These are phyloP conservation scores for Exutisphaerella laricina DNA, from an alignment of 2,329 filamentous ascomycete genomes.

Conservation along the genomic window DNA sequence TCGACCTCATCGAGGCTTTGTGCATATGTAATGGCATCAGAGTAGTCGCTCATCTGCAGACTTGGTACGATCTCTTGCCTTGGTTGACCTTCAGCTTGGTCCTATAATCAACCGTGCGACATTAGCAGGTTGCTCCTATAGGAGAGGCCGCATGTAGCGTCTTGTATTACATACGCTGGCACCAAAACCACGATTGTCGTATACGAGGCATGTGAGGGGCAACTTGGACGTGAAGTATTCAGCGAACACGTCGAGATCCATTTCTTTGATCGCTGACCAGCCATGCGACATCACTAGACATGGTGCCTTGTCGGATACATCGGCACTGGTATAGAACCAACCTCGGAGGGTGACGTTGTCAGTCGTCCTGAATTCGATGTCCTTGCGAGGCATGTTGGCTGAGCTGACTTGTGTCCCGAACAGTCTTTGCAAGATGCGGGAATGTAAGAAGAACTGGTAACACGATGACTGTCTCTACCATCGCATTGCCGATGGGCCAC, in stretches of 20 bases:
- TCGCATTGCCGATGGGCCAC: too few species aligned
- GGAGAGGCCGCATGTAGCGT: too few species aligned
- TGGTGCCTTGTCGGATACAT: constrained; percentile 8
- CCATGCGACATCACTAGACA: constrained; percentile 20
- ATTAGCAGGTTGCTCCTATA: too few species aligned
- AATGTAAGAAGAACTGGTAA: not conserved
- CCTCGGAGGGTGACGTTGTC: constrained; percentile 17
- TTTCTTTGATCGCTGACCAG: constrained; percentile 17
- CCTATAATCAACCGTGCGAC: too few species aligned
- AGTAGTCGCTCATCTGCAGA: constrained; percentile 34
- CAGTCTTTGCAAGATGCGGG: too few species aligned
- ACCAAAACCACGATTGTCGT: constrained; percentile 35
- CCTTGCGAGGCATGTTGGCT: constrained; percentile 1
- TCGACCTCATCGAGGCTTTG: constrained; percentile 31
- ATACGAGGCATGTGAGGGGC: constrained; percentile 30
- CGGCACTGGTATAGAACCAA: constrained; percentile 12
- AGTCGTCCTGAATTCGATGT: constrained; percentile 2
- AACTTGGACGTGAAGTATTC: constrained; percentile 18
- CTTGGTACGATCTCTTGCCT: constrained; percentile 31
- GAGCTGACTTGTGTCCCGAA: not conserved
- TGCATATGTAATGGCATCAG: constrained; percentile 38
- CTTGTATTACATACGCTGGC: too few species aligned
- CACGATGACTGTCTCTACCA: not conserved
- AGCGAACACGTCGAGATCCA: constrained; percentile 22
- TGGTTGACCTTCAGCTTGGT: constrained; percentile 29